Conservation (phyloP, 1,139 yeast genomes). For the Oligophagozyma castellii region DNA sequence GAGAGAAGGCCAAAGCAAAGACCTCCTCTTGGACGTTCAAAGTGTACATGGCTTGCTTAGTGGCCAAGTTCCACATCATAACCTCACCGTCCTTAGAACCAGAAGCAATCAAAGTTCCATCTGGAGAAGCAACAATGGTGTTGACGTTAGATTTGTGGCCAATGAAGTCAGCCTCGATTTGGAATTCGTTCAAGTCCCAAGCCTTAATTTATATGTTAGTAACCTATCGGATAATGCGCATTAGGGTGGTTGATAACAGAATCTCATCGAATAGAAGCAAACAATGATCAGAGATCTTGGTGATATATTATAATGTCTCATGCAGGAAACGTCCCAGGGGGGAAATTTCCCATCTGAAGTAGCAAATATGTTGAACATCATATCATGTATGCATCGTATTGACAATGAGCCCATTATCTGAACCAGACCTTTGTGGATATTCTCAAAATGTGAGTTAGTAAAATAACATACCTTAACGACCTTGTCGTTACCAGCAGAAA, state of each 20-base stretch:
- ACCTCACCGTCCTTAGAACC: constrained; percentile 99
- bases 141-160: constrained; percentile 99
- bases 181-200: constrained; percentile 85
- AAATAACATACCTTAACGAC: constrained; percentile 85
- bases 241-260: constrained; percentile 1
- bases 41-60: constrained; percentile 83
- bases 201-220: constrained; percentile 38
- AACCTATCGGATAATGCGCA: background rate
- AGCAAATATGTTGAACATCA: constrained; percentile 76
- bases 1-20: constrained; percentile 98
- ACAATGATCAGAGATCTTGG: constrained; percentile 90
- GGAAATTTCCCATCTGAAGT: constrained; percentile 88
- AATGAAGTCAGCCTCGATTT: constrained; percentile 88
- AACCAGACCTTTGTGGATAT: too few relatives aligned
- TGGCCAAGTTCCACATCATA: constrained; percentile 96
- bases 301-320: constrained; percentile 90
- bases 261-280: background rate
- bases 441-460: constrained; percentile 3
- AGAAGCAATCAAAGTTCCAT: constrained; percentile 98
- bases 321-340: constrained; percentile 36
- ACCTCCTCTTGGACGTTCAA: constrained; percentile 94
- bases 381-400: too few relatives aligned
- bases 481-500: constrained; percentile 99
- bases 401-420: too few relatives aligned
- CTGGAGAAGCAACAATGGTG: constrained; percentile 97